A percentile compares a stretch with the other conserved stretches of the same genome.
These are phyloP conservation scores for Podaxis carcinomalis DNA, from an alignment of 768 basidiomycete species.

Conservation along the genomic window DNA sequence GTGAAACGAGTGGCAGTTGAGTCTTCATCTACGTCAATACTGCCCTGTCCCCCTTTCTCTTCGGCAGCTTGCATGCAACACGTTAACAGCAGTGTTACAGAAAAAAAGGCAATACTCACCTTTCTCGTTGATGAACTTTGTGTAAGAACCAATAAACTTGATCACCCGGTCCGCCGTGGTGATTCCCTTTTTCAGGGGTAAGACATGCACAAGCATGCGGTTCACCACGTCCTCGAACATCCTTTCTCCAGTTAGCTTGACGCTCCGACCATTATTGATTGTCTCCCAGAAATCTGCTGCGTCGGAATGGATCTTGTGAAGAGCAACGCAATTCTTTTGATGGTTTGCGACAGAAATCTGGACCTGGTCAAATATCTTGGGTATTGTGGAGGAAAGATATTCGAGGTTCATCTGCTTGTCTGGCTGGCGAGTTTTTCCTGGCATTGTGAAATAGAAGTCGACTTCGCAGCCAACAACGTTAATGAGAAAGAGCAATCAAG, in stretches of 20 bases:
- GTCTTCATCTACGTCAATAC: constrained; percentile 27
- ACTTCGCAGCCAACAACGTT: background rate
- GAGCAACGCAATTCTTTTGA: constrained; percentile 81
- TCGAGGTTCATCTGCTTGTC: background rate
- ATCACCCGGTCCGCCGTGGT: constrained; percentile 69
- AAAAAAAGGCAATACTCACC: constrained; percentile 37
- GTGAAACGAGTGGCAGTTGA: constrained; percentile 64
- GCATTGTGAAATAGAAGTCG: background rate
- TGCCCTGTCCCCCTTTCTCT: constrained; percentile 23
- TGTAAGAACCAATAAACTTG: constrained; percentile 81
- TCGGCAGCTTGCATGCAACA: constrained; percentile 30
- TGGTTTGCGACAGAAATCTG: constrained; percentile 76
- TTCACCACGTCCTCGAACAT: constrained; percentile 68
- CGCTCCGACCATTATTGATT: constrained; percentile 38
- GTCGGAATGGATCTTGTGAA: constrained; percentile 74
- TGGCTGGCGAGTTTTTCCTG: background rate
- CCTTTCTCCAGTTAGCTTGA: constrained; percentile 69
- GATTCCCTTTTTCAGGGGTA: constrained; percentile 80
- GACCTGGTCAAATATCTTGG: constrained; percentile 76
- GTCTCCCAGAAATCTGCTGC: constrained; percentile 51
- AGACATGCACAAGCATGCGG: constrained; percentile 50
- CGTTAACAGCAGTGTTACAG: background rate
- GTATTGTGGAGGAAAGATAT: constrained; percentile 15
- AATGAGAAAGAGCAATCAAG: constrained; percentile 7
- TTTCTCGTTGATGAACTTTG: constrained; percentile 71